These are phyloP conservation scores for Ceratobasidium sp. DNA, from an alignment of 1,284 basidiomycete species.

Conservation along the genomic window DNA sequence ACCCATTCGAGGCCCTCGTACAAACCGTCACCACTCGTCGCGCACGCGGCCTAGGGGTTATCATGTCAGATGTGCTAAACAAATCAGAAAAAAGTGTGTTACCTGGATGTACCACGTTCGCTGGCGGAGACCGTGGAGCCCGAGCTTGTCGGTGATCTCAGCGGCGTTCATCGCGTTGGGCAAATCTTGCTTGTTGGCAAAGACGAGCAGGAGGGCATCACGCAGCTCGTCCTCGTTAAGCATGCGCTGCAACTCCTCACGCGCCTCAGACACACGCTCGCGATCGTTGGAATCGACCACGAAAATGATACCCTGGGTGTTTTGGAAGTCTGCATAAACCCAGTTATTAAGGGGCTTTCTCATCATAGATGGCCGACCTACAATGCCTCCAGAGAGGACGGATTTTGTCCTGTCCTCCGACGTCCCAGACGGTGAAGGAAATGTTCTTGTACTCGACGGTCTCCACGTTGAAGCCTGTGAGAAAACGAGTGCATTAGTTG, in stretches of 20 bases:
- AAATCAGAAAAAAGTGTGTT: slow-evolving; percentile 52
- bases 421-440: slow-evolving; percentile 91
- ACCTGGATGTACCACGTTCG: slow-evolving; percentile 99
- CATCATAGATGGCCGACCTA: slow-evolving; percentile 60
- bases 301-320: slow-evolving; percentile 99
- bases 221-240: slow-evolving; percentile 99
- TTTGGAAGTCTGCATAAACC: slow-evolving; percentile 90
- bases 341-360: neutral
- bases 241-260: slow-evolving; percentile 99
- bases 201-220: slow-evolving; percentile 97
- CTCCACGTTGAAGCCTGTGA: slow-evolving; percentile 95
- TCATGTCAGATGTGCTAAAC: slow-evolving; percentile 40
- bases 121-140: slow-evolving; percentile 95
- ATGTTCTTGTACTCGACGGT: slow-evolving; percentile 94
- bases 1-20: slow-evolving; percentile 98
- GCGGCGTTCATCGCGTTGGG: slow-evolving; percentile 99
- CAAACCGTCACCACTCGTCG: slow-evolving; percentile 97
- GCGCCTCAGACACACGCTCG: slow-evolving; percentile 98
- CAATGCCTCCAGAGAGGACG: slow-evolving; percentile 98
- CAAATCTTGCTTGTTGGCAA: slow-evolving; percentile 99
- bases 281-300: slow-evolving; percentile 99
- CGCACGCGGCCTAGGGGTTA: slow-evolving; percentile 86
- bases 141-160: slow-evolving; percentile 99
- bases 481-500: neutral
- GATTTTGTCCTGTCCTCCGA: slow-evolving; percentile 89